Conservation (phyloP, 2,329 filamentous ascomycete genomes). For the Trichophyton benhamiae region DNA sequence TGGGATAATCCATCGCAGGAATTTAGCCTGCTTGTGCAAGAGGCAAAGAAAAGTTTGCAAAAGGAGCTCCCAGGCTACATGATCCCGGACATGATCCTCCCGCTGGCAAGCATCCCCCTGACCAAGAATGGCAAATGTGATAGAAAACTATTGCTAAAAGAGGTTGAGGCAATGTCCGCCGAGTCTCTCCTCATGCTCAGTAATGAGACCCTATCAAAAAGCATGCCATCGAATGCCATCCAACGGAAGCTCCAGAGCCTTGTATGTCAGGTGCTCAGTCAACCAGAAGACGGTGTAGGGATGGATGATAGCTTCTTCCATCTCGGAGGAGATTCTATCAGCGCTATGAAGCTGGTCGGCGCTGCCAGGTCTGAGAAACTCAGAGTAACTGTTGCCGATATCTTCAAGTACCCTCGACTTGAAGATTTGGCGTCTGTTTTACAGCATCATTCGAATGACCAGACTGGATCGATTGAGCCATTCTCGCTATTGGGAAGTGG, state of each 20-base stretch:
- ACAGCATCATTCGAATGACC: neutral
- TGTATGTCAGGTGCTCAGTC: constrained; percentile 24
- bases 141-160: constrained; percentile 19
- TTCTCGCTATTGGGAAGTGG: constrained; percentile 12
- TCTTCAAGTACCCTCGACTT: constrained; percentile 25
- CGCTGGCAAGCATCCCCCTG: constrained; percentile 27
- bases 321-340: constrained; percentile 12
- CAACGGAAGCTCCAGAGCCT: constrained; percentile 13
- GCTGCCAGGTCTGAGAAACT: constrained; percentile 13
- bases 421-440: constrained; percentile 21
- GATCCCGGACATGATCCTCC: constrained; percentile 29
- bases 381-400: constrained; percentile 17
- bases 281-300: constrained; percentile 23
- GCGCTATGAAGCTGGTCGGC: constrained; percentile 21
- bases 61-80: constrained; percentile 21
- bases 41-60: constrained; percentile 7
- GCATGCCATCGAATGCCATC: constrained; percentile 17
- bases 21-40: neutral
- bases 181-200: constrained; percentile 13
- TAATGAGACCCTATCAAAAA: constrained; percentile 5
- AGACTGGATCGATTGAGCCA: constrained; percentile 6
- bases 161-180: constrained; percentile 14
- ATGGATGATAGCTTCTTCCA: constrained; percentile 12
- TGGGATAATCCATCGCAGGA: neutral
- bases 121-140: constrained; percentile 31